Percentiles rank a stretch among this genome's conserved stretches.
These are phyloP conservation scores for Endocalyx cinctus DNA, from an alignment of 2,329 filamentous ascomycete species.

Conservation along the genomic window DNA sequence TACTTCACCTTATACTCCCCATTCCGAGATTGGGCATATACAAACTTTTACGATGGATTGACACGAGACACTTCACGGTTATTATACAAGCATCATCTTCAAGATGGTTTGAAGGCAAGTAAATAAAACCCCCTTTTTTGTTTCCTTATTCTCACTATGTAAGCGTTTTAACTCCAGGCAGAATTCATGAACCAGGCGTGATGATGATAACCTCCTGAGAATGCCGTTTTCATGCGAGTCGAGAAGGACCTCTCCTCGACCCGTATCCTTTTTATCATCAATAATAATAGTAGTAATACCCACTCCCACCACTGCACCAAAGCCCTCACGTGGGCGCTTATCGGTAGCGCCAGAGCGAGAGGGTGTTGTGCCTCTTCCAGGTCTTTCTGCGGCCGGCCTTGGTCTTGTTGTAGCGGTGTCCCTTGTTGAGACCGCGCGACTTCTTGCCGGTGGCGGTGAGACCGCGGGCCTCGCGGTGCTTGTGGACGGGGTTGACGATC, in stretches of 20 bases:
- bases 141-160: too few species aligned
- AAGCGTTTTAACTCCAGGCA: not conserved
- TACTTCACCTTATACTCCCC: too few species aligned
- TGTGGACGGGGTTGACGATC: constrained; percentile 99
- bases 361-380: constrained; percentile 99
- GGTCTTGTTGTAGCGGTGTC: constrained; percentile 99
- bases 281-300: not conserved
- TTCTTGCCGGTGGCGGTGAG: constrained; percentile 99
- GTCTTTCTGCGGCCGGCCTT: constrained; percentile 96
- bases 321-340: constrained; percentile 44
- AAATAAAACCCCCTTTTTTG: too few species aligned
- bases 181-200: not conserved
- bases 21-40: too few species aligned
- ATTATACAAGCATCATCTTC: too few species aligned
- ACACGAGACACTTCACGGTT: too few species aligned
- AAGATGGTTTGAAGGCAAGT: too few species aligned
- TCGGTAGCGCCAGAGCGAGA: constrained; percentile 97
- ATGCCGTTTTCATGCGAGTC: not conserved
- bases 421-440: constrained; percentile 98
- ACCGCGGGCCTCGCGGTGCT: constrained; percentile 98
- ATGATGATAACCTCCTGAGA: not conserved
- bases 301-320: not conserved
- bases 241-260: not conserved
- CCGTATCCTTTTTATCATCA: not conserved
- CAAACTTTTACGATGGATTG: too few species aligned